These are phyloP conservation scores for Globisporangium middletonii DNA, from an alignment of 352 stramenopile genomes.

Conservation along the genomic window DNA sequence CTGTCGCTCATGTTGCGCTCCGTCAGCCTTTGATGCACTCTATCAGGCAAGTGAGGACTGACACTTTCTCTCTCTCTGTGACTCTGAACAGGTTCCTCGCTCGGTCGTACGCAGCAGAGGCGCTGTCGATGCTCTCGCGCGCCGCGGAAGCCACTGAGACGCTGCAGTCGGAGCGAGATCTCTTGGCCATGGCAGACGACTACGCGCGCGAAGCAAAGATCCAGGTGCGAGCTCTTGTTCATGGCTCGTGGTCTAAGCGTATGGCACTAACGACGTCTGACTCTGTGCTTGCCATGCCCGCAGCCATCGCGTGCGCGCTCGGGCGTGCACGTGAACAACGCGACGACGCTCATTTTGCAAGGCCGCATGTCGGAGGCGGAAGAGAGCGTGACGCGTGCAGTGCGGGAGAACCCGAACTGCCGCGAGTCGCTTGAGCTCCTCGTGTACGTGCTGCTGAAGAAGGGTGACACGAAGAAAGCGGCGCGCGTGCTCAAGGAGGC, in stretches of 20 bases:
- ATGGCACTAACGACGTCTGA: background rate
- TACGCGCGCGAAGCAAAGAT: conserved; percentile 76
- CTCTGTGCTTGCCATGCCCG: conserved; percentile 6
- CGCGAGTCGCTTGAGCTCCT: conserved; percentile 80
- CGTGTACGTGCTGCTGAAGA: conserved; percentile 87
- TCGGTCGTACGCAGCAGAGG: conserved; percentile 86
- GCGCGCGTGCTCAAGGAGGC: conserved; percentile 84
- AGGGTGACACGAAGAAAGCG: conserved; percentile 85
- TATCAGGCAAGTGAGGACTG: background rate
- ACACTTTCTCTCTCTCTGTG: background rate
- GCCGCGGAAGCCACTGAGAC: conserved; percentile 69
- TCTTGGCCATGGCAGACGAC: conserved; percentile 71
- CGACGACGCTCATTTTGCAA: conserved; percentile 71
- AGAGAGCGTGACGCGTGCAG: conserved; percentile 77
- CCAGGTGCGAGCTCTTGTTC: conserved; percentile 27
- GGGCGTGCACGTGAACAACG: conserved; percentile 83
- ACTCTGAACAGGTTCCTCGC: conserved; percentile 45
- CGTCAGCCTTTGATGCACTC: background rate
- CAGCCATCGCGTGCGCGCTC: conserved; percentile 62
- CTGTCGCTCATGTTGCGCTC: background rate
- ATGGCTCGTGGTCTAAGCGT: background rate
- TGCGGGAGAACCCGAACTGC: conserved; percentile 76
- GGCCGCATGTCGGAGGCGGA: conserved; percentile 67
- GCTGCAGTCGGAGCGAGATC: conserved; percentile 65
- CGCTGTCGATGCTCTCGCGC: conserved; percentile 83